These are phyloP conservation scores for Quercus lobata DNA, from an alignment of 331 rosid genomes.

Conservation along the genomic window DNA sequence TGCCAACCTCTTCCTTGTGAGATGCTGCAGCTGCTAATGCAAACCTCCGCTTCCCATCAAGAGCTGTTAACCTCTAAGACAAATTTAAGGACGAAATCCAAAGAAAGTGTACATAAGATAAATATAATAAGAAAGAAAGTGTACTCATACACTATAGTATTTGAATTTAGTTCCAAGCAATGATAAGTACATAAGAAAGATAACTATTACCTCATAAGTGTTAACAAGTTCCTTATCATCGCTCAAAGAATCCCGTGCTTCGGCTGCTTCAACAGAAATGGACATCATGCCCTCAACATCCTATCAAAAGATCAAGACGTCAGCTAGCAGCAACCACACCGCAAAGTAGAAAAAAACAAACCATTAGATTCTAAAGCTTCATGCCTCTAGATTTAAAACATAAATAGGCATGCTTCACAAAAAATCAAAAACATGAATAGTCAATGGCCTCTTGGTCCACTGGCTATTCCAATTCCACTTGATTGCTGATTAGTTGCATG, in stretches of 20 bases:
- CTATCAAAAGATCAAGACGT: conserved; percentile 46
- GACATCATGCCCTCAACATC: conserved; percentile 99
- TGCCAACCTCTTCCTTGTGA: conserved; percentile 96
- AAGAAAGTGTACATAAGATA: background rate
- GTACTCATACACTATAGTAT: background rate
- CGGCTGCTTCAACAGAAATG: conserved; percentile 93
- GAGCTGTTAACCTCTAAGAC: conserved; percentile 84
- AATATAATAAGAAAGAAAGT: too few relatives aligned
- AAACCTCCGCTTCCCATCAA: conserved; percentile 94
- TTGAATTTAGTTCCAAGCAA: background rate
- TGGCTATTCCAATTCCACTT: background rate
- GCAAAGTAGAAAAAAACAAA: conserved; percentile 2
- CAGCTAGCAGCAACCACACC: conserved; percentile 24
- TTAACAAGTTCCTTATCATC: conserved; percentile 91
- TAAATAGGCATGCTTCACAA: background rate
- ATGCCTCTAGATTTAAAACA: conserved; percentile 2
- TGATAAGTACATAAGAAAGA: background rate
- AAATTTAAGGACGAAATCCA: conserved; percentile 8
- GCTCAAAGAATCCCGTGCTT: conserved; percentile 86
- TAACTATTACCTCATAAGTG: conserved; percentile 69
- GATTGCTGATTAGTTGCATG: conserved; percentile 11
- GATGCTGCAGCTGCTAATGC: conserved; percentile 96
- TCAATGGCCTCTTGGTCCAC: background rate
- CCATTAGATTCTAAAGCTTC: background rate
- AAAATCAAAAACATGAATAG: conserved; percentile 16